phyloP scores from a whole-genome alignment of 1,139 yeast species.

The Taphrina deformans region DNA sequence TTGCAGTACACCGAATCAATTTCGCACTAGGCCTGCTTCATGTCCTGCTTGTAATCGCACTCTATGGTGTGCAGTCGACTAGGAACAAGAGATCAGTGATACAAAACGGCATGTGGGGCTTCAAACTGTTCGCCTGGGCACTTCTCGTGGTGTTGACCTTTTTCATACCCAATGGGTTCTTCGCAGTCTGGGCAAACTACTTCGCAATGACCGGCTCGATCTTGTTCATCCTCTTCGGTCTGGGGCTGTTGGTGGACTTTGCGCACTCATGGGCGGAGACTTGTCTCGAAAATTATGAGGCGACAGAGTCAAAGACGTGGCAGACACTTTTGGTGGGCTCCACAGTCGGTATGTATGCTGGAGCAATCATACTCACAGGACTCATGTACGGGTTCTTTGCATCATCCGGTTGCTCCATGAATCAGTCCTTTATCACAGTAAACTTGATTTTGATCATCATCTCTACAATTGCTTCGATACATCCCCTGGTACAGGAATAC shows the following conservation, averaged over 20 bases:
- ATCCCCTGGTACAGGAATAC: slow-evolving; percentile 82
- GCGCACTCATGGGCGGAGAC: slow-evolving; percentile 99
- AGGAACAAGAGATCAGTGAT: slow-evolving; percentile 75
- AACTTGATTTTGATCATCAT: slow-evolving; percentile 66
- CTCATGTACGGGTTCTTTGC: slow-evolving; percentile 81
- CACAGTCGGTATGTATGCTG: slow-evolving; percentile 77
- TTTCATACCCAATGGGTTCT: slow-evolving; percentile 81
- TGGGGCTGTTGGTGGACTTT: slow-evolving; percentile 87
- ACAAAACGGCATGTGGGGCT: slow-evolving; percentile 90
- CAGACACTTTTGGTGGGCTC: slow-evolving; percentile 78
- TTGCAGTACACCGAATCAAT: slow-evolving; percentile 81
- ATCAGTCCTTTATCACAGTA: slow-evolving; percentile 79
- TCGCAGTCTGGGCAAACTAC: slow-evolving; percentile 86
- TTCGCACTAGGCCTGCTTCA: slow-evolving; percentile 85
- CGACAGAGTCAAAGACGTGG: slow-evolving; percentile 79
- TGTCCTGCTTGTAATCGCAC: slow-evolving; percentile 62
- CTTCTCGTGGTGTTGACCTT: slow-evolving; percentile 63
- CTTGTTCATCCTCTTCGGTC: slow-evolving; percentile 81
- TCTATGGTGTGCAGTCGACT: slow-evolving; percentile 75
- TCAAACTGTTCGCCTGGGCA: slow-evolving; percentile 66
- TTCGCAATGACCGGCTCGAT: slow-evolving; percentile 83
- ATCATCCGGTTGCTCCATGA: slow-evolving; percentile 82
- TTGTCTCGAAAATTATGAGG: slow-evolving; percentile 85
- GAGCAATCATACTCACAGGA: slow-evolving; percentile 67
- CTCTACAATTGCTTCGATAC: slow-evolving; percentile 69